phyloP scores from a whole-genome alignment of 176 grass and related monocot species.

The Cymbopogon citratus region DNA sequence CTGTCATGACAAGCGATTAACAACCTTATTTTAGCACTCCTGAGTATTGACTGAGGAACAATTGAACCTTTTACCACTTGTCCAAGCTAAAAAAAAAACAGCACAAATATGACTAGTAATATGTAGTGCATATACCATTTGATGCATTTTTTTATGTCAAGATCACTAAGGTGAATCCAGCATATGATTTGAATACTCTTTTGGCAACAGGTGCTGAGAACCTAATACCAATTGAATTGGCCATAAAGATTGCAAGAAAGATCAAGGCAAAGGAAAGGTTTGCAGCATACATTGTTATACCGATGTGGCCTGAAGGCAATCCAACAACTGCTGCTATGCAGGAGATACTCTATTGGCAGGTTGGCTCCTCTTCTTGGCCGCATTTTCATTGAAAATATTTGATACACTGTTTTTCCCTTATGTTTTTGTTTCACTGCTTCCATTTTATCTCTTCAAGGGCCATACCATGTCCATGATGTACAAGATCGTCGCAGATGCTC shows the following conservation, averaged over 20 bases:
- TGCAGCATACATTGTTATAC: conserved; percentile 78
- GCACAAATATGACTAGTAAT: background rate
- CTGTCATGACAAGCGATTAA: background rate
- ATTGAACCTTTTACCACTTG: background rate
- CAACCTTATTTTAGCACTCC: background rate
- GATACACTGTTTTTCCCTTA: background rate
- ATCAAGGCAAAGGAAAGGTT: conserved; percentile 71
- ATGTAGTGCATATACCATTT: background rate
- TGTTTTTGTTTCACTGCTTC: background rate
- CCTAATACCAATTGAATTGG: conserved; percentile 85
- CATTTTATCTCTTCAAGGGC: conserved; percentile 36
- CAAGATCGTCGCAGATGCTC: conserved; percentile 49
- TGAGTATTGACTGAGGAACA: background rate
- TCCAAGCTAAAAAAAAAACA: background rate
- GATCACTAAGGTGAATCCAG: background rate
- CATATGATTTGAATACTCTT: conserved; percentile 3
- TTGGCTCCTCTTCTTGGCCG: conserved; percentile 13
- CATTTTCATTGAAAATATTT: background rate
- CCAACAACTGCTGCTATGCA: conserved; percentile 70
- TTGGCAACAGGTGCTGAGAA: conserved; percentile 65
- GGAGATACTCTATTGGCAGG: conserved; percentile 98
- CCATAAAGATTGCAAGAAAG: conserved; percentile 89
- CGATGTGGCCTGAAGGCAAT: conserved; percentile 94
- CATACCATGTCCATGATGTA: conserved; percentile 83
- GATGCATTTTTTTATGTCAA: background rate